Evolutionary conservation across 1,284 basidiomycete genomes (phyloP), one percentile per base, ranked within the genome.

Genomic region (Sanghuangporus baumii): DNA sequence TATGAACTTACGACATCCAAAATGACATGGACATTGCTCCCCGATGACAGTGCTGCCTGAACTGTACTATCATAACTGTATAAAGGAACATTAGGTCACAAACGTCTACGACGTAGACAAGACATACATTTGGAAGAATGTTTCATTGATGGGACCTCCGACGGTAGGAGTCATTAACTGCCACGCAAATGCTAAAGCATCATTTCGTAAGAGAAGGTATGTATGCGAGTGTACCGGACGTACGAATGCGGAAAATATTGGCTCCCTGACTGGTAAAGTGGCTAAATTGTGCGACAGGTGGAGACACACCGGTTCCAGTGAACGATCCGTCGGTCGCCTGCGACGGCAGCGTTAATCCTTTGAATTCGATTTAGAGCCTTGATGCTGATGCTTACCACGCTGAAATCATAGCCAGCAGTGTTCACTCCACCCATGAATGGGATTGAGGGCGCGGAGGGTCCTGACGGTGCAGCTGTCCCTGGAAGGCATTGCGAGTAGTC

Each of bases 401-500:
- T 64, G 59, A 71, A 70, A 57, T 70, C 68, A 61, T 67, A 69
- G 26, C 69, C 68, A 11, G 69, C 68, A 8, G 62, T 69, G 58
- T 70, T 70, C 18, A 70, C 66, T 43, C 68, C 66, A 5, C 67
- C 56, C 62, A 56, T 36, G 54, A 56, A 61, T 6, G 41, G 55
- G 47, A 62, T 23, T 11, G 52, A 37, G 23, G 61, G 23, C 4
- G 54, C 40, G 26, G 37, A 18, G 8, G 43, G 12, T 8, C 64
- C 38, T 12, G 64, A 23, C 3, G 68, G 40, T 8, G 70, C 26
- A 1, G 71, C 64, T 48, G 70, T 62, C 37, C 72, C 69, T 20
- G 74, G 73, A 12, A 74, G 61, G 59, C 74, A 74, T 58, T 75
- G 74, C n/a, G 71, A 74, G 67, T 74, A 75, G 64, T 72, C 74